These are phyloP conservation scores for Talaromyces wortmannii DNA, from an alignment of 495 filamentous ascomycete species.

Conservation along the genomic window DNA sequence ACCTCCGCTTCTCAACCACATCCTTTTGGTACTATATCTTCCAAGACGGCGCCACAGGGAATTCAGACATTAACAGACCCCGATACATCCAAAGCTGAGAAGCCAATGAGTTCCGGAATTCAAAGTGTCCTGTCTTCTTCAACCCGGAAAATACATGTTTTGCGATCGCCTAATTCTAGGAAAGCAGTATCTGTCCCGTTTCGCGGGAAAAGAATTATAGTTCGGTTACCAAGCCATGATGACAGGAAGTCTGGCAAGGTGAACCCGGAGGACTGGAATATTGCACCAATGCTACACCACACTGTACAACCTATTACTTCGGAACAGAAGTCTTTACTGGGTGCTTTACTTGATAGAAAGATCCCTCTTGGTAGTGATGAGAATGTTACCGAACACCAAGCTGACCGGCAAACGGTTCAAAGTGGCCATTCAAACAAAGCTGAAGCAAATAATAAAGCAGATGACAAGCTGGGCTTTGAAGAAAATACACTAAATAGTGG, in stretches of 20 bases:
- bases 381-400: not conserved
- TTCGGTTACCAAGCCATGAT: not conserved
- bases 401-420: not conserved
- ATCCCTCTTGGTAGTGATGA: not conserved
- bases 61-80: not conserved
- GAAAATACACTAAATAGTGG: not conserved
- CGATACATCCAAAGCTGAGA: not conserved
- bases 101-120: not conserved
- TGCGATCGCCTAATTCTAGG: not conserved
- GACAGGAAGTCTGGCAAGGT: not conserved
- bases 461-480: not conserved
- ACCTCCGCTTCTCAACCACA: not conserved
- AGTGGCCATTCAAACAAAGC: not conserved
- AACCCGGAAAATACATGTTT: not conserved
- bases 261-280: not conserved
- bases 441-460: not conserved
- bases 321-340: not conserved
- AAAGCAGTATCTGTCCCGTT: not conserved
- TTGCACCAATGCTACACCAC: not conserved
- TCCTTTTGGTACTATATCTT: not conserved
- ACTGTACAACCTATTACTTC: not conserved
- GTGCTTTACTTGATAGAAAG: not conserved
- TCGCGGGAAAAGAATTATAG: not conserved
- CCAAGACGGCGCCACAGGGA: not conserved
- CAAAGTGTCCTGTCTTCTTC: not conserved